Percentiles rank a stretch among this genome's conserved stretches.
Evolutionary conservation across 495 filamentous ascomycete species (phyloP).

Genomic region (Trichoderma erinaceum): DNA sequence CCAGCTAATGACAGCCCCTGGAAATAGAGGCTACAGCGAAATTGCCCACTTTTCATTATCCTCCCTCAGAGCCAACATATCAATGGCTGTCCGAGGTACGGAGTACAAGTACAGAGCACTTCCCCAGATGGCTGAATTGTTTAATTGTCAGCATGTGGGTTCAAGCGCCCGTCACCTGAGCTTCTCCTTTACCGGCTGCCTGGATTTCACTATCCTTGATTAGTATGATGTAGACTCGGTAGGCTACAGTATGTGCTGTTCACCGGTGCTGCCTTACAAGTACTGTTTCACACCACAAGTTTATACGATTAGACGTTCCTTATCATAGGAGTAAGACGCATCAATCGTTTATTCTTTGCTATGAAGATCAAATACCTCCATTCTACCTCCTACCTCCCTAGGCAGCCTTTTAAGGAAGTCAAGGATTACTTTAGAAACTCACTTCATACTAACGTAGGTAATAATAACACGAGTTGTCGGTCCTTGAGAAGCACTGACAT

Average conservation of each 20-base stretch:
- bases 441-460: background rate
- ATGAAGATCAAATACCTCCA: background rate
- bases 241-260: background rate
- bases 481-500: background rate
- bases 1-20: background rate
- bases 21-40: background rate
- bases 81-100: background rate
- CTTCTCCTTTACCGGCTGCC: conserved; percentile 2
- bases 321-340: background rate
- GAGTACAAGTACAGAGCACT: background rate
- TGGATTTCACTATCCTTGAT: background rate
- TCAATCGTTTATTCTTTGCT: background rate
- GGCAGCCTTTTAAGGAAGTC: background rate
- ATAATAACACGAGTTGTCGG: background rate
- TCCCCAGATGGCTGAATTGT: background rate
- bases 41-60: background rate
- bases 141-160: background rate
- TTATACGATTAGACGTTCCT: background rate
- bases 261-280: background rate
- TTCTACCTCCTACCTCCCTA: background rate
- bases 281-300: background rate
- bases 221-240: background rate
- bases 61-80: background rate
- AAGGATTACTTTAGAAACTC: background rate
- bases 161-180: background rate